These are phyloP conservation scores for Yamadazyma insecticola DNA, from an alignment of 805 yeast species.

Conservation along the genomic window DNA sequence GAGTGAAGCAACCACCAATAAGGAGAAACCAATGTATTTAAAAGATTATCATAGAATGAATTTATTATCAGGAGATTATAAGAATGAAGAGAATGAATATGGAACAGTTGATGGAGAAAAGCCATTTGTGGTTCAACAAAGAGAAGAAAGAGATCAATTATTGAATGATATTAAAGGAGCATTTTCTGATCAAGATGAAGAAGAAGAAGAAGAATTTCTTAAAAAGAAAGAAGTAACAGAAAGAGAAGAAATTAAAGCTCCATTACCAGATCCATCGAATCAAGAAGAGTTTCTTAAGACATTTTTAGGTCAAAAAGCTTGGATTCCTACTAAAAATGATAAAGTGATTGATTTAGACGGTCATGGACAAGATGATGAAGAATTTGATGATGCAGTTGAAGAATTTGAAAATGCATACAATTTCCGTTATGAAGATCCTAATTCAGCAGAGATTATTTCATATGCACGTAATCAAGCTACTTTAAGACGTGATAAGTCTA, in stretches of 20 bases:
- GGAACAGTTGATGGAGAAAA: constrained; percentile 50
- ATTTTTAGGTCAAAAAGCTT: constrained; percentile 73
- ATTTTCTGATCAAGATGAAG: constrained; percentile 42
- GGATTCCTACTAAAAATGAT: constrained; percentile 77
- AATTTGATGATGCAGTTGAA: constrained; percentile 90
- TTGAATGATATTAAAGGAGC: constrained; percentile 73
- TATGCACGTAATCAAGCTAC: constrained; percentile 96
- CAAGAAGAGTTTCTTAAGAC: constrained; percentile 69
- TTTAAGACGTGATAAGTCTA: constrained; percentile 71
- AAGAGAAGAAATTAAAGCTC: constrained; percentile 20
- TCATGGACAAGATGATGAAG: constrained; percentile 57
- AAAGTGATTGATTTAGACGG: constrained; percentile 49
- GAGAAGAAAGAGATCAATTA: constrained; percentile 69
- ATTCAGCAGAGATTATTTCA: constrained; percentile 83
- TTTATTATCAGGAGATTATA: constrained; percentile 61
- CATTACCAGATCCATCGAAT: constrained; percentile 60
- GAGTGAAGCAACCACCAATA: constrained; percentile 16
- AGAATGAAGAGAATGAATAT: constrained; percentile 43
- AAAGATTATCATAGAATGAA: constrained; percentile 91
- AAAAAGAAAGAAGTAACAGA: constrained; percentile 46
- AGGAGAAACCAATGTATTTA: constrained; percentile 66
- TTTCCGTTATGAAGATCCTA: constrained; percentile 91
- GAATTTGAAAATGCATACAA: constrained; percentile 89
- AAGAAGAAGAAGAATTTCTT: constrained; percentile 46
- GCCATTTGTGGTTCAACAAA: constrained; percentile 71